A percentile compares a stretch with the other conserved stretches of the same genome.
Evolutionary conservation across 768 basidiomycete species (phyloP).

Genomic region (Mycena floridula): DNA sequence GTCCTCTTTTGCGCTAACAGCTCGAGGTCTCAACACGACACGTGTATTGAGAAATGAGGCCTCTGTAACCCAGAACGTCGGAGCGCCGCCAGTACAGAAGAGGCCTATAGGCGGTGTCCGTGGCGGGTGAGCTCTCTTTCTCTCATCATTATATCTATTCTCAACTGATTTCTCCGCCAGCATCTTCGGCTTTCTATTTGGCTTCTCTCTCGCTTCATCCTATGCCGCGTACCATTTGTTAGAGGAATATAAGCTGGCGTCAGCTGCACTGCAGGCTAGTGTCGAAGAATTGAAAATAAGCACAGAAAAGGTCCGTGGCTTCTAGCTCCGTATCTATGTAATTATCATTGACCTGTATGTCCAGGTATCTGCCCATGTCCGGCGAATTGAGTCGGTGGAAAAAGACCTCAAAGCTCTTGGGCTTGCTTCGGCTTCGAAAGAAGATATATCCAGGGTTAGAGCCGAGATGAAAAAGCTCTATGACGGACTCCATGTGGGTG

Average conservation of each 20-base stretch:
- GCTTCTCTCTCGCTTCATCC: slow-evolving; percentile 85
- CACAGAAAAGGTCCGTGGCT: slow-evolving; percentile 61
- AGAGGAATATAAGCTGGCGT: slow-evolving; percentile 87
- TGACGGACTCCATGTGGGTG: slow-evolving; percentile 76
- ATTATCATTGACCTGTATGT: not conserved
- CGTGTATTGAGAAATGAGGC: slow-evolving; percentile 36
- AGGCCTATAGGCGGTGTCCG: slow-evolving; percentile 73
- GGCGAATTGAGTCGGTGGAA: slow-evolving; percentile 82
- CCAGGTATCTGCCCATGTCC: slow-evolving; percentile 78
- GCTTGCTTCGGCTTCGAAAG: slow-evolving; percentile 63
- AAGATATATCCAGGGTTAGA: slow-evolving; percentile 70
- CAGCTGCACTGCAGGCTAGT: slow-evolving; percentile 80
- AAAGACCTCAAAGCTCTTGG: slow-evolving; percentile 78
- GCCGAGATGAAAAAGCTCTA: slow-evolving; percentile 85
- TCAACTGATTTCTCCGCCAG: slow-evolving; percentile 28
- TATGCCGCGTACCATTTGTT: slow-evolving; percentile 83
- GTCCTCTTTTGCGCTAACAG: slow-evolving; percentile 10
- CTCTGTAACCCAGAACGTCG: slow-evolving; percentile 38
- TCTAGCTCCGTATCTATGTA: not conserved
- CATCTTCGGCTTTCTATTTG: slow-evolving; percentile 80
- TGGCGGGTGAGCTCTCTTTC: slow-evolving; percentile 42
- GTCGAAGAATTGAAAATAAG: slow-evolving; percentile 82
- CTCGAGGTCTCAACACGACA: slow-evolving; percentile 40
- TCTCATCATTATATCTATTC: slow-evolving; percentile 1
- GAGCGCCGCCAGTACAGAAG: slow-evolving; percentile 50